phyloP scores from a whole-genome alignment of 2,329 filamentous ascomycete genomes.

The Aspergillus fischeri region DNA sequence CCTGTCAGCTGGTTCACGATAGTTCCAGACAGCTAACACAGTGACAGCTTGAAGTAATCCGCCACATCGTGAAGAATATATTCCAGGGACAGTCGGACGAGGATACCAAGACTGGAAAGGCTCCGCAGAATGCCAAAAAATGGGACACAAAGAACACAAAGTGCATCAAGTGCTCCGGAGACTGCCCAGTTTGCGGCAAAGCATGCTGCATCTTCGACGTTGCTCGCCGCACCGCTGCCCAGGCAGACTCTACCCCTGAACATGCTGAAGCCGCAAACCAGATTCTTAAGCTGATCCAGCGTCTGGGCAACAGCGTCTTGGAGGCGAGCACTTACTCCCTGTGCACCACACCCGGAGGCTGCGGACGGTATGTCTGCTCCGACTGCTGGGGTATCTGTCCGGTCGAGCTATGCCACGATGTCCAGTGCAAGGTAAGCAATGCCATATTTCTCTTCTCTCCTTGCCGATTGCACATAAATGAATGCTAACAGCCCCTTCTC shows the following conservation, averaged over 20 bases:
- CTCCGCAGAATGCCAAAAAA: constrained; percentile 13
- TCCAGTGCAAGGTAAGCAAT: constrained; percentile 28
- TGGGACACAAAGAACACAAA: constrained; percentile 31
- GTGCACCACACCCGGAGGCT: constrained; percentile 28
- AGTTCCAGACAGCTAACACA: not conserved
- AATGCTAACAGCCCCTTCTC: not conserved
- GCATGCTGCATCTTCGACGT: constrained; percentile 32
- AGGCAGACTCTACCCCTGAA: constrained; percentile 12
- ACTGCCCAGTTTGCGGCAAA: constrained; percentile 26
- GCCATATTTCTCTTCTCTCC: not conserved
- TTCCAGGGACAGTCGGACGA: not conserved
- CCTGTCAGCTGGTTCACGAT: not conserved
- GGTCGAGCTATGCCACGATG: constrained; percentile 27
- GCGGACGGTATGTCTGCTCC: constrained; percentile 30
- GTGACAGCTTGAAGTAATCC: constrained; percentile 5
- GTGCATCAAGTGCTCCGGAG: constrained; percentile 25
- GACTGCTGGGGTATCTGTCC: constrained; percentile 35
- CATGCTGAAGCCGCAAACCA: constrained; percentile 11
- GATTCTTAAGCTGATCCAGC: constrained; percentile 20
- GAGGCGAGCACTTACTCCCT: constrained; percentile 30
- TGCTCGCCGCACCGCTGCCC: constrained; percentile 3
- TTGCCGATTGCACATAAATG: not conserved
- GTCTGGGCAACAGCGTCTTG: constrained; percentile 19
- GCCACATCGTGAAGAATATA: constrained; percentile 13
- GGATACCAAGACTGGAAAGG: constrained; percentile 1